Evolutionary conservation across 371 early-diverging fungal genomes (phyloP), one percentile per base, ranked within the genome.

Genomic region (Mortierella sp.): DNA sequence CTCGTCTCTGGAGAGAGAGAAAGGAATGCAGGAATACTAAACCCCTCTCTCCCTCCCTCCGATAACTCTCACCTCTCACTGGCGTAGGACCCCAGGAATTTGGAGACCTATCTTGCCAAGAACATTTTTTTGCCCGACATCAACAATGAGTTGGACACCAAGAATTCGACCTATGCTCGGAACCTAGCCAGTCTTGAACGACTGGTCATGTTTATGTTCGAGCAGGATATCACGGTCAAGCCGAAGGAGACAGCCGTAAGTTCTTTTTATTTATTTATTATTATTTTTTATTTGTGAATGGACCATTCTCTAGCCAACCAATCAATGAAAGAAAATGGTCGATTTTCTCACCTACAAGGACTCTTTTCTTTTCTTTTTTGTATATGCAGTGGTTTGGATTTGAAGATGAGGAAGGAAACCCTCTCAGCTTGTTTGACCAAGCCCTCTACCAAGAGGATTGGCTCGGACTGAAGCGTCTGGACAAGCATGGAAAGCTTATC

Each of bases 101-200:
- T 88, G 16, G 84, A 88, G 51, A 84, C 72, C n/a, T 98, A 98
- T 75, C 64, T 93, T 55, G 70, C 87, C 55, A 79, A 82, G 64
- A 95, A 89, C 72, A 87, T 92, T 43, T 98, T 96, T 67, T 82
- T 98, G 23, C 93, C 98, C 0, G 88, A 92, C 58, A 81, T 97
- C 57, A 98, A 98, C 81, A 93, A 95, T 79, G 97, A 97, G 72
- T 65, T 57, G 45, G 23, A 30, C 29, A 19, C 62, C 56, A 82
- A 84, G 47, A 91, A 92, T 66, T 44, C 51, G 23, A 85, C 77
- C 0, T 97, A 95, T 67, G 79, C 77, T 15, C 60, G 82, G 5
- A 84, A 88, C 11, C 64, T 98, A 28, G 21, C 62, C 1, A 64
- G 81, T 11, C 81, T 98, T 28, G 88, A 95, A 23, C 83, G 82